A percentile compares a stretch with the other conserved stretches of the same genome.
Evolutionary conservation across 306 rosid genomes (phyloP).

Genomic region (Luffa acutangula): DNA sequence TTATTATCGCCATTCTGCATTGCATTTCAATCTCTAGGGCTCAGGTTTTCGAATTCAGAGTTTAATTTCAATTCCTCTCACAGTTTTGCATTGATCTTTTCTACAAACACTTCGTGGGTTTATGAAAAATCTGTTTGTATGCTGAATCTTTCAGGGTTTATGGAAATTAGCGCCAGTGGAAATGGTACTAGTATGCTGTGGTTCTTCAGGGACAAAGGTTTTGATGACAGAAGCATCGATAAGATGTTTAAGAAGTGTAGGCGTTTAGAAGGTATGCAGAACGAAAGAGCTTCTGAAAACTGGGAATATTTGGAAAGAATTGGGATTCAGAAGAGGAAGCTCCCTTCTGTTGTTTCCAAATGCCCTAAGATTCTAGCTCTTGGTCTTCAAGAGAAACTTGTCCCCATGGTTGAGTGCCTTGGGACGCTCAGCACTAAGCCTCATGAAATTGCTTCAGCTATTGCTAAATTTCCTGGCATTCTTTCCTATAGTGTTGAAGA

Average conservation of each 20-base stretch:
- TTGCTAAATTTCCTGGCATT: conserved; percentile 70
- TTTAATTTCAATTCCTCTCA: not conserved
- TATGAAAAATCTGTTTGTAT: not conserved
- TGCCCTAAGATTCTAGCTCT: conserved; percentile 76
- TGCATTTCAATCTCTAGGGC: not conserved
- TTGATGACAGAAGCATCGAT: conserved; percentile 63
- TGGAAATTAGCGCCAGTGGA: conserved; percentile 40
- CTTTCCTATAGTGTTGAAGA: conserved; percentile 75
- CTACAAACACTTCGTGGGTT: not conserved
- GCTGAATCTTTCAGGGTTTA: conserved; percentile 21
- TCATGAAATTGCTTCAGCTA: conserved; percentile 58
- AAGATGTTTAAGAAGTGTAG: conserved; percentile 60
- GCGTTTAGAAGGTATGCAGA: conserved; percentile 50
- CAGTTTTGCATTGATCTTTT: not conserved
- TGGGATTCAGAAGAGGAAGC: conserved; percentile 78
- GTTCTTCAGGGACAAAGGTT: conserved; percentile 88
- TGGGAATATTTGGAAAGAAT: conserved; percentile 66
- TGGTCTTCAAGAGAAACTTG: conserved; percentile 69
- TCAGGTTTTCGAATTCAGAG: not conserved
- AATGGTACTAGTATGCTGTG: conserved; percentile 57
- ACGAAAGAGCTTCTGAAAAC: conserved; percentile 64
- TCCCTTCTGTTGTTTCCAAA: conserved; percentile 70
- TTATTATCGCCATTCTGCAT: not conserved
- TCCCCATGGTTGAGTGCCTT: conserved; percentile 80
- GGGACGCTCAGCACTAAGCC: conserved; percentile 60